Conservation (phyloP, 495 filamentous ascomycete species). For the Cladorrhinum samala region DNA sequence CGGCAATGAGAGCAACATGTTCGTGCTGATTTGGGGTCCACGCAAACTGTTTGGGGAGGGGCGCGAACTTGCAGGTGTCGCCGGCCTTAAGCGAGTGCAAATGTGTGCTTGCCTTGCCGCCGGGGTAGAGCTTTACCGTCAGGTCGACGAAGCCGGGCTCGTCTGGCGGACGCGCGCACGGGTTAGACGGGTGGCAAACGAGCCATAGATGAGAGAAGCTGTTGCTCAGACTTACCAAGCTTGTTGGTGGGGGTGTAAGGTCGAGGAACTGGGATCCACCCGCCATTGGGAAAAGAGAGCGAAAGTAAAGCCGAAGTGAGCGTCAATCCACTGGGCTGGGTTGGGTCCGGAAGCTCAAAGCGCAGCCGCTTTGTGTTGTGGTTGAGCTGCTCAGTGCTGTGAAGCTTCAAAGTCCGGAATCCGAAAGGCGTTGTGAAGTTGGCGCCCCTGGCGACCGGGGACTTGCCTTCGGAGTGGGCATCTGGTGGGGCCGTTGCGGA, state of each 20-base stretch:
- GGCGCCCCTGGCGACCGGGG: slow-evolving; percentile 16
- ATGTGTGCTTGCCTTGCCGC: slow-evolving; percentile 54
- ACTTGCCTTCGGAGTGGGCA: slow-evolving; percentile 15
- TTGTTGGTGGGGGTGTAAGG: slow-evolving; percentile 57
- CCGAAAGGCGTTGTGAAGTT: slow-evolving; percentile 14
- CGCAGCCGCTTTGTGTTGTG: slow-evolving; percentile 61
- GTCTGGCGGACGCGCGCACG: no score
- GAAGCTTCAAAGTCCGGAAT: slow-evolving; percentile 35
- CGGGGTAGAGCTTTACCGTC: slow-evolving; percentile 59
- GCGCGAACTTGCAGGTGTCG: slow-evolving; percentile 47
- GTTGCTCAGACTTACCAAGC: slow-evolving; percentile 45
- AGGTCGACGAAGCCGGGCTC: slow-evolving; percentile 51
- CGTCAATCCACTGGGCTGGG: slow-evolving; percentile 42
- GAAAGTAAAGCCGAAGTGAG: slow-evolving; percentile 54
- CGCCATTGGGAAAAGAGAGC: slow-evolving; percentile 45
- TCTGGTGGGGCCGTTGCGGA: slow-evolving; percentile 5
- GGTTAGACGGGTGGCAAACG: no score
- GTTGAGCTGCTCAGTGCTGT: slow-evolving; percentile 52
- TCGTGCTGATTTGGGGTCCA: slow-evolving; percentile 52
- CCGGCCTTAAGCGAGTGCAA: slow-evolving; percentile 58
- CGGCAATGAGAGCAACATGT: slow-evolving; percentile 54
- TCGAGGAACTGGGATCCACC: slow-evolving; percentile 48
- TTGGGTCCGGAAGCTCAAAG: slow-evolving; percentile 53
- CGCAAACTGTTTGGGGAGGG: slow-evolving; percentile 41
- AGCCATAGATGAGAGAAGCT: no score